Evolutionary conservation across 176 grass and related monocot species (phyloP).

Genomic region (sorghum (Sorghum bicolor)): Sorghum_bicolor_NCBIv3 NC_012870.2:68713501-68714000

Average conservation of each 20-base stretch:
- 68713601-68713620: background rate
- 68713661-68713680: slow-evolving; percentile 86
- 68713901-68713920: slow-evolving; percentile 6
- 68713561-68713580: background rate
- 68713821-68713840: slow-evolving; percentile 81
- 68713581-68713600: background rate
- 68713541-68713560: background rate
- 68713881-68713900: slow-evolving; percentile 18
- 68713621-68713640: slow-evolving; percentile 64
- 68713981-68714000: background rate
- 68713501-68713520: background rate
- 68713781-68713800: slow-evolving; percentile 99
- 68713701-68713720: background rate
- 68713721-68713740: slow-evolving; percentile 3
- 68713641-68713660: slow-evolving; percentile 97
- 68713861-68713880: slow-evolving; percentile 83
- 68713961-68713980: background rate
- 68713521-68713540: background rate
- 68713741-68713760: background rate
- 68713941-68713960: background rate
- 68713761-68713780: slow-evolving; percentile 66
- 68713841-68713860: slow-evolving; percentile 83
- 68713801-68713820: slow-evolving; percentile 96
- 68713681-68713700: slow-evolving; percentile 50
- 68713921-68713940: background rate